A percentile compares a stretch with the other conserved stretches of the same genome.
Conservation (phyloP, 1,284 basidiomycete genomes). For the Austroboletus niveus region DNA sequence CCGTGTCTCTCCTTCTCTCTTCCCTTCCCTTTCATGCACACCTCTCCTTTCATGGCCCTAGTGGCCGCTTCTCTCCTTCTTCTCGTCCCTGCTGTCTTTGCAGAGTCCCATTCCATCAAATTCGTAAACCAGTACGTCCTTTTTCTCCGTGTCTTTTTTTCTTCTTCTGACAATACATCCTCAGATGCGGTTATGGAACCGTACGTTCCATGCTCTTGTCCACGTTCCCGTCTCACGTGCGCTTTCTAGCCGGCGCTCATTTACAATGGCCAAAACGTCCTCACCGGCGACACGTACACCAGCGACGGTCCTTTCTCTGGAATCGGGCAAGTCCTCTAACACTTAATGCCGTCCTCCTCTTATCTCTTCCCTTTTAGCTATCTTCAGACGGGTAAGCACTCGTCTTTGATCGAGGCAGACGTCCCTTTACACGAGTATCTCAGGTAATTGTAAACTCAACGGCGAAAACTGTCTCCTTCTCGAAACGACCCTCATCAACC, state of each 20-base stretch:
- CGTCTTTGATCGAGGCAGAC: background rate
- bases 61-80: conserved; percentile 24
- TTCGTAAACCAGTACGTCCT: conserved; percentile 28
- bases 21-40: conserved; percentile 20
- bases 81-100: conserved; percentile 9
- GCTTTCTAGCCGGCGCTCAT: conserved; percentile 23
- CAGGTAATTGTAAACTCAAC: conserved; percentile 37
- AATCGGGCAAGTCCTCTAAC: conserved; percentile 23
- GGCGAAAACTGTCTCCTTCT: conserved; percentile 43
- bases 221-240: background rate
- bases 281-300: conserved; percentile 20
- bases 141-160: background rate
- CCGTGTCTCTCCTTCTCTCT: background rate
- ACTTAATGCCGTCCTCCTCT: background rate
- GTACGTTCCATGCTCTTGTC: conserved; percentile 7
- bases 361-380: conserved; percentile 16
- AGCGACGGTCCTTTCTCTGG: conserved; percentile 14
- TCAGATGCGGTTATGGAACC: conserved; percentile 25
- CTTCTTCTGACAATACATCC: background rate
- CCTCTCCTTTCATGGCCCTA: conserved; percentile 20
- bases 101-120: conserved; percentile 24
- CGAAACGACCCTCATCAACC: conserved; percentile 45
- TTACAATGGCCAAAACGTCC: conserved; percentile 20
- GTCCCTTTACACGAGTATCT: background rate
- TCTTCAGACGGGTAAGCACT: conserved; percentile 29